Conservation (phyloP, 495 filamentous ascomycete species). For the Aspergillus olivimuriae region DNA sequence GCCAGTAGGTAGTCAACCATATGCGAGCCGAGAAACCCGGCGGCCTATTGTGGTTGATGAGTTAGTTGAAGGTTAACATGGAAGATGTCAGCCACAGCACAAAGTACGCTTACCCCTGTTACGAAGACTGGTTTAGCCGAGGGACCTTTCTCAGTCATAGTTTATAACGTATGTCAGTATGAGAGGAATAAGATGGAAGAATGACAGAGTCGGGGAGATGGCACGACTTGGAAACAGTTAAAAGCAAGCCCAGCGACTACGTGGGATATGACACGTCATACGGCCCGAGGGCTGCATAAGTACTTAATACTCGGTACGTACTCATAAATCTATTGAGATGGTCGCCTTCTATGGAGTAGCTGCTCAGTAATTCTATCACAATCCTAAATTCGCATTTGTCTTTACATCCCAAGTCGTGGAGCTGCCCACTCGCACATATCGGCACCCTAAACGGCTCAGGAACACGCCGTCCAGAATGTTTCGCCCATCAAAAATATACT, state of each 20-base stretch:
- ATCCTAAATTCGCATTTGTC: neutral
- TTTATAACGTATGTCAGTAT: too few relatives aligned
- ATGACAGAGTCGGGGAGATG: too few relatives aligned
- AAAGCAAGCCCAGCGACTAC: too few relatives aligned
- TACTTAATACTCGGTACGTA: too few relatives aligned
- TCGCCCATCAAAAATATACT: conserved; percentile 65
- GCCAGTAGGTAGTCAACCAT: conserved; percentile 14
- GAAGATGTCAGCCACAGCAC: neutral
- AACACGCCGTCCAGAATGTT: conserved; percentile 53
- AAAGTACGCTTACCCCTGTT: neutral
- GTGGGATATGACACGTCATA: too few relatives aligned
- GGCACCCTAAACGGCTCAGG: conserved; percentile 48
- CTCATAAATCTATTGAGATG: too few relatives aligned
- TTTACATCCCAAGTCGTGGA: neutral
- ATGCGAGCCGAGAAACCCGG: conserved; percentile 15
- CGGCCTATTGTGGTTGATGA: conserved; percentile 4
- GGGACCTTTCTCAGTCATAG: too few relatives aligned
- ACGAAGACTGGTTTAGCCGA: neutral
- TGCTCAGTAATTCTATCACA: too few relatives aligned
- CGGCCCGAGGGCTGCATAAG: too few relatives aligned
- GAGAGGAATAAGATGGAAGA: too few relatives aligned
- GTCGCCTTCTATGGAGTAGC: too few relatives aligned
- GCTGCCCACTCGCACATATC: conserved; percentile 3
- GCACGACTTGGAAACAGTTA: too few relatives aligned
- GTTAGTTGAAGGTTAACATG: neutral